These are phyloP conservation scores for Geranium rotundifolium DNA, from an alignment of 345 rosid genomes.

Conservation along the genomic window DNA sequence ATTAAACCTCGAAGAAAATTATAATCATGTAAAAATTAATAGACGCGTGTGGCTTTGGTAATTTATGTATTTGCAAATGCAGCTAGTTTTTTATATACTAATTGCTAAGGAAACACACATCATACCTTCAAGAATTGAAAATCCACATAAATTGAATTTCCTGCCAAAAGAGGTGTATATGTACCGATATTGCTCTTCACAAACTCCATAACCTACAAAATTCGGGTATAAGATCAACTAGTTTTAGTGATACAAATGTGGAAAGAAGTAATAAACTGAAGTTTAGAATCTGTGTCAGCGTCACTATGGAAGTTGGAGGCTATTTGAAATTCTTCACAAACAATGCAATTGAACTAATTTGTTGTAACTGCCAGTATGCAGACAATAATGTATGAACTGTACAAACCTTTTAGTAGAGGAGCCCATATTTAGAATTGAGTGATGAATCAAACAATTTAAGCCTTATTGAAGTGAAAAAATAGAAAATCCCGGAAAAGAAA, in stretches of 20 bases:
- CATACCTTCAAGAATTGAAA: conserved; percentile 63
- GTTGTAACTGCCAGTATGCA: no score
- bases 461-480: no score
- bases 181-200: conserved; percentile 59
- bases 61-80: background rate
- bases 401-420: no score
- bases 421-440: no score
- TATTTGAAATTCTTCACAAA: background rate
- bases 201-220: conserved; percentile 65
- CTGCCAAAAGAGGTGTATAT: conserved; percentile 54
- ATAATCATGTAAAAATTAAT: no score
- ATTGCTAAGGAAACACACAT: background rate
- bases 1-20: no score
- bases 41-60: no score
- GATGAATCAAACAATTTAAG: no score
- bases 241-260: background rate
- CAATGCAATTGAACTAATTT: no score
- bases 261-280: background rate
- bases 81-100: background rate
- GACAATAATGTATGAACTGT: no score
- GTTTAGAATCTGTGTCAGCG: background rate
- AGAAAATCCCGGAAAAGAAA: no score
- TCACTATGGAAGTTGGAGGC: background rate
- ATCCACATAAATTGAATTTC: conserved; percentile 82
- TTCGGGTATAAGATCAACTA: conserved; percentile 1